Conservation (phyloP, 305 asterid species). For the Fraxinus floribunda region DNA sequence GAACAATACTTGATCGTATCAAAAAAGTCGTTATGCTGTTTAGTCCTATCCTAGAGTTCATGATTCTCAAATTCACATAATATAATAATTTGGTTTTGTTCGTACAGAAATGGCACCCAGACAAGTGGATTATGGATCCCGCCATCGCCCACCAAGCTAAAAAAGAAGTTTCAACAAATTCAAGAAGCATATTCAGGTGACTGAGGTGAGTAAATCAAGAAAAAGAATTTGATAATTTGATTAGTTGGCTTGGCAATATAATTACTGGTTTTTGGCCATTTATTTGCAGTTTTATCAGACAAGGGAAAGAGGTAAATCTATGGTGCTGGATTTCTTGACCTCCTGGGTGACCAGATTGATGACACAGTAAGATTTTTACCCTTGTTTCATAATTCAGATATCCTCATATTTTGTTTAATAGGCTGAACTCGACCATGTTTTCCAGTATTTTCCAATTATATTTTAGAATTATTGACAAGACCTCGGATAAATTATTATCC, state of each 20-base stretch:
- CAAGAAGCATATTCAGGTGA: conserved; percentile 15
- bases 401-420: not conserved
- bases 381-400: not conserved
- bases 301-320: conserved; percentile 27
- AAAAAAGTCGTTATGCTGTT: not conserved
- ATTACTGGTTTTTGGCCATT: not conserved
- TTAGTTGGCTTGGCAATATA: not conserved
- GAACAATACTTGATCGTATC: not conserved
- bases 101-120: conserved; percentile 37
- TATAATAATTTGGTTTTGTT: not conserved
- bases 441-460: not conserved
- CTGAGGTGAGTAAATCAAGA: not conserved
- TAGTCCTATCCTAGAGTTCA: not conserved
- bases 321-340: conserved; percentile 29
- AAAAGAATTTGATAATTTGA: not conserved
- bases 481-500: not conserved
- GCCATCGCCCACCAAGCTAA: conserved; percentile 19
- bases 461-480: not conserved
- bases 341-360: conserved; percentile 16
- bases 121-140: conserved; percentile 34
- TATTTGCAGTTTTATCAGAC: conserved; percentile 31
- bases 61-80: not conserved
- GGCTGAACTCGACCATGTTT: not conserved
- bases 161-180: conserved; percentile 23
- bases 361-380: conserved; percentile 5